Conservation (phyloP, 345 rosid genomes). For the Gossypium herbaceum region DNA sequence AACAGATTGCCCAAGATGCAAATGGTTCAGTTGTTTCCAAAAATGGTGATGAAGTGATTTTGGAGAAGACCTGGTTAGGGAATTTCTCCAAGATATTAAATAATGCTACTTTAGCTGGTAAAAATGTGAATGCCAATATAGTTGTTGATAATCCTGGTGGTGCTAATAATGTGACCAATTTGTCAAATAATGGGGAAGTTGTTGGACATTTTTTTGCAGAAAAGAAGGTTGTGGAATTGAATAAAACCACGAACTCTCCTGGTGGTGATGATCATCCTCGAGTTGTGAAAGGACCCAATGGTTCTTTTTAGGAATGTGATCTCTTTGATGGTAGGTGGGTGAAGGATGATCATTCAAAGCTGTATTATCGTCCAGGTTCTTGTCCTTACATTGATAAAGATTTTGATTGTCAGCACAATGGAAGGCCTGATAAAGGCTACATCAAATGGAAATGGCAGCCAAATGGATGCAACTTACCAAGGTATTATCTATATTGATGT, state of each 20-base stretch:
- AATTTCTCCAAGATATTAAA: constrained; percentile 14
- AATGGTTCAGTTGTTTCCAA: constrained; percentile 9
- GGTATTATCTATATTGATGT: constrained; percentile 29
- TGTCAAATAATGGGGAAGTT: constrained; percentile 3
- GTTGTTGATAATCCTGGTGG: constrained; percentile 1
- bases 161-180: constrained; percentile 13
- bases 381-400: constrained; percentile 78
- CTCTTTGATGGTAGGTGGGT: constrained; percentile 79
- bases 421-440: constrained; percentile 70
- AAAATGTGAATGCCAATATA: constrained; percentile 12
- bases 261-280: not conserved
- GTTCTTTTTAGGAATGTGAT: constrained; percentile 44
- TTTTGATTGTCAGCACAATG: constrained; percentile 64
- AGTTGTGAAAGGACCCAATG: not conserved
- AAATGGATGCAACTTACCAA: constrained; percentile 62
- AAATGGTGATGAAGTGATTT: not conserved
- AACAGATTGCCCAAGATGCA: constrained; percentile 14
- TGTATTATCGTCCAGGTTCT: constrained; percentile 66
- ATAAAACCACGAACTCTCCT: not conserved
- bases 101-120: constrained; percentile 18
- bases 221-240: constrained; percentile 3
- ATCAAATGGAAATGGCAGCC: constrained; percentile 35
- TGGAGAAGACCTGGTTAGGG: constrained; percentile 18
- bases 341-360: constrained; percentile 55
- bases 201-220: constrained; percentile 15